Evolutionary conservation across 2,329 filamentous ascomycete genomes (phyloP), one percentile per base, ranked within the genome.

Genomic region (Pochonia chlamydosporia): DNA sequence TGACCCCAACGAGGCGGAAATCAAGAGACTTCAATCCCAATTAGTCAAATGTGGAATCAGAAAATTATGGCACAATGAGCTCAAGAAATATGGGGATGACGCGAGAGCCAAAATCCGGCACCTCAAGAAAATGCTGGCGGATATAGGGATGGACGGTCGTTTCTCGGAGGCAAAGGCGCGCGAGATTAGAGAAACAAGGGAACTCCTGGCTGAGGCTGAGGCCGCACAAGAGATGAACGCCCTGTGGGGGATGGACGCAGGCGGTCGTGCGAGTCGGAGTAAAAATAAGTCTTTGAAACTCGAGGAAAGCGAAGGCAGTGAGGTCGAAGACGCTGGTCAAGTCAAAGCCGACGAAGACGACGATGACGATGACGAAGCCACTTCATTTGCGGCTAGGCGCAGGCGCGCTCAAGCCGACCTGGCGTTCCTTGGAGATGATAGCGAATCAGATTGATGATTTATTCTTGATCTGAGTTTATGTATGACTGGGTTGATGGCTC

Each of bases 1-100:
- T 16, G 62, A 89, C 52, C 79, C 85, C 0, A 79, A 90, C 50
- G 81, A 89, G 49, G 82, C 79, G 3, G 87, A 95, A 63, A 86
- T 96, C 62, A 97, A 96, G 66, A 86, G 84, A 42, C 74, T 97
- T 3, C 92, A 97, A 68, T 80, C 82, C 8, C 89, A 92, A 66
- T 78, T 99, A 6, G 70, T 85, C 40, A 96, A 96, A 66, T 99
- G 92, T 59, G 92, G 92, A 25, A 81, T 96, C 47, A 85, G 89
- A 45, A 97, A 96, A 63, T 79, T 96, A 51, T 99, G 93, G 92
- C 80, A 79, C 43, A 82, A 85, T 53, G 89, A 96, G 66, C 76
- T 99, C 24, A 88, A 88, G 63, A 73, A 82, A 46, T 90, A 80
- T 58, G 78, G 76, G 1, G 79, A 84, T 47, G 87, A 91, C 21